Percentiles rank a stretch among this genome's conserved stretches.
Conservation (phyloP, 2,329 filamentous ascomycete species). For the Cercospora sp. region DNA sequence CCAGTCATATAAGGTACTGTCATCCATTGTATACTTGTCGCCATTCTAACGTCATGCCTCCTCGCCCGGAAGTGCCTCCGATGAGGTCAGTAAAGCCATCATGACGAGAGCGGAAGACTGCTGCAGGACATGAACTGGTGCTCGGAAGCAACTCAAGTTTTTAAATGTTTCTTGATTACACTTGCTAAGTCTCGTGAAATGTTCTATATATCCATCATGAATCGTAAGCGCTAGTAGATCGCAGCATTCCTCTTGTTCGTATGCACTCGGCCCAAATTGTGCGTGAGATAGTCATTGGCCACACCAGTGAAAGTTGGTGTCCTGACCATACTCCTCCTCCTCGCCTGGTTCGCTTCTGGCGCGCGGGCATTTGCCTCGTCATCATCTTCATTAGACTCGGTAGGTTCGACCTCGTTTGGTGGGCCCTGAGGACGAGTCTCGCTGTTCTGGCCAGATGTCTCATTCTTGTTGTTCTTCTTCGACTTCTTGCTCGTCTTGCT, state of each 20-base stretch:
- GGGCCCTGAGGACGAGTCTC: slow-evolving; percentile 10
- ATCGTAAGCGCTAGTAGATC: not conserved
- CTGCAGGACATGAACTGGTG: not conserved
- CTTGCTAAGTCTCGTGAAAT: not conserved
- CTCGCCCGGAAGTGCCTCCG: not conserved
- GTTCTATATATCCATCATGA: not conserved
- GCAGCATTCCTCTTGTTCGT: slow-evolving; percentile 26
- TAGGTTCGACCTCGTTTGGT: slow-evolving; percentile 1
- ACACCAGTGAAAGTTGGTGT: slow-evolving; percentile 12
- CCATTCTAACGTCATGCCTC: slow-evolving; percentile 10
- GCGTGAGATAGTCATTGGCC: slow-evolving; percentile 18
- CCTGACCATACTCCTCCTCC: slow-evolving; percentile 5
- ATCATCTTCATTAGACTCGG: slow-evolving; percentile 5
- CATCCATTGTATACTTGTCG: not conserved
- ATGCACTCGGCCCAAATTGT: slow-evolving; percentile 21
- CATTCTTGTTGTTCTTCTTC: slow-evolving; percentile 16
- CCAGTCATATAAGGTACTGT: not conserved
- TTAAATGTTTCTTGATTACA: not conserved
- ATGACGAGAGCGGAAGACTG: not conserved
- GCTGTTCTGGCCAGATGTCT: slow-evolving; percentile 2
- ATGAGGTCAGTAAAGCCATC: not conserved
- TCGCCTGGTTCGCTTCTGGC: slow-evolving; percentile 5
- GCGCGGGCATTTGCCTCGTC: slow-evolving; percentile 8
- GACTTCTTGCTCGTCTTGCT: slow-evolving; percentile 25
- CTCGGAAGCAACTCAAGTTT: not conserved